Percentiles rank a stretch among this genome's conserved stretches.
Conservation (phyloP, 345 rosid species). For the Hirschfeldia incana region DNA sequence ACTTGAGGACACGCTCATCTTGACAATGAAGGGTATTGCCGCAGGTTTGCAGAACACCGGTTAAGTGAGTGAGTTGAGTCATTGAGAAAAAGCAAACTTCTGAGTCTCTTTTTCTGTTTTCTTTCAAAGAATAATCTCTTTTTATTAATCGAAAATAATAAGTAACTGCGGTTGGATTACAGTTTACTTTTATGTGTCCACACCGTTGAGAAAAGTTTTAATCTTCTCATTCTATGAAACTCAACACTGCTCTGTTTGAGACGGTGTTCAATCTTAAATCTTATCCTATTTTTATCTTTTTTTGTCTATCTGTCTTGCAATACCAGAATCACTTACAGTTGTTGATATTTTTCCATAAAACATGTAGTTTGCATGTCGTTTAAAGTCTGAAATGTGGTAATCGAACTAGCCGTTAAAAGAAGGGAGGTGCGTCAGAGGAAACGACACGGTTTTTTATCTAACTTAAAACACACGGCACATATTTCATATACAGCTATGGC, state of each 20-base stretch:
- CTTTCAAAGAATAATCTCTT: slow-evolving; percentile 12
- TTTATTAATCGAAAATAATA: slow-evolving; percentile 20
- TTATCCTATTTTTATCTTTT: slow-evolving; percentile 1
- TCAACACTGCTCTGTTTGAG: slow-evolving; percentile 32
- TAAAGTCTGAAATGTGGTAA: slow-evolving; percentile 28
- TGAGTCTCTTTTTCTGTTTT: background rate
- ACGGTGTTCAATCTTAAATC: background rate
- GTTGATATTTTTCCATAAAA: background rate
- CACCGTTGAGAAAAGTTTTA: slow-evolving; percentile 26
- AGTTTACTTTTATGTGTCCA: slow-evolving; percentile 38
- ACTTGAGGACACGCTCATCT: slow-evolving; percentile 93
- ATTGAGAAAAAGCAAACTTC: slow-evolving; percentile 2
- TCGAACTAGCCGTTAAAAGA: slow-evolving; percentile 30
- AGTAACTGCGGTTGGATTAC: slow-evolving; percentile 36
- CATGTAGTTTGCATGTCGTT: slow-evolving; percentile 8
- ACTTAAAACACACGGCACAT: slow-evolving; percentile 18
- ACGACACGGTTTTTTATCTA: slow-evolving; percentile 17
- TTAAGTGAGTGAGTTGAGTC: slow-evolving; percentile 37
- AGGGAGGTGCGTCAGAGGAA: slow-evolving; percentile 19
- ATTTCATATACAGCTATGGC: slow-evolving; percentile 14
- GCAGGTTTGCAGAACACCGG: slow-evolving; percentile 97
- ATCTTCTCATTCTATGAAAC: slow-evolving; percentile 25
- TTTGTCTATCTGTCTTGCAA: slow-evolving; percentile 1
- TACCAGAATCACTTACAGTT: slow-evolving; percentile 6
- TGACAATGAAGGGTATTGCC: slow-evolving; percentile 98